phyloP scores from a whole-genome alignment of 106 monocot species.

The Amphibolis antarctica region DNA sequence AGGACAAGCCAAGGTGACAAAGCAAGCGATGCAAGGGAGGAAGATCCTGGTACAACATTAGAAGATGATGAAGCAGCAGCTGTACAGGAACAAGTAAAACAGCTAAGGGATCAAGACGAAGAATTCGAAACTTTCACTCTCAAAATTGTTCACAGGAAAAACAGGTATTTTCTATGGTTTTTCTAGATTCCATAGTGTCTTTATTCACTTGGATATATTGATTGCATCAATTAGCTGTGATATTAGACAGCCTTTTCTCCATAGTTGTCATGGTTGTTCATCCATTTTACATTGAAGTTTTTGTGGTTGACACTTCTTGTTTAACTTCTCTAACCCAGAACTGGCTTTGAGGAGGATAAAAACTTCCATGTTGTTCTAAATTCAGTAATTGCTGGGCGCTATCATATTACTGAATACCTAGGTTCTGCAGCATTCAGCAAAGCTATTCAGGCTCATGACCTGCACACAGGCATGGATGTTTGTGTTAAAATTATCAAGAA shows the following conservation, averaged over 20 bases:
- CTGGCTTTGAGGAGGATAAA: constrained; percentile 99
- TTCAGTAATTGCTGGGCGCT: constrained; percentile 95
- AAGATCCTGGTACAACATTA: constrained; percentile 36
- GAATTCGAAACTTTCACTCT: constrained; percentile 98
- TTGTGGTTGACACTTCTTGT: neutral
- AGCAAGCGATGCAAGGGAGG: constrained; percentile 38
- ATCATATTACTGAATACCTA: constrained; percentile 94
- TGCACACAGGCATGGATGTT: constrained; percentile 97
- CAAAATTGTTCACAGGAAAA: constrained; percentile 97
- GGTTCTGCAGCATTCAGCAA: constrained; percentile 99
- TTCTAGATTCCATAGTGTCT: neutral
- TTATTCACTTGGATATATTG: too few relatives aligned
- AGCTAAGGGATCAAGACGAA: constrained; percentile 87
- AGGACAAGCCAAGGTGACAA: constrained; percentile 32
- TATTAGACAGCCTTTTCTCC: too few relatives aligned
- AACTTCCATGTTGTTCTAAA: constrained; percentile 98
- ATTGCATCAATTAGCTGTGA: too few relatives aligned
- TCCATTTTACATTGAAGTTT: too few relatives aligned
- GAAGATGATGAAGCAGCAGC: constrained; percentile 97
- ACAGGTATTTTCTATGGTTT: constrained; percentile 39
- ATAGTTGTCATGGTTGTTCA: too few relatives aligned
- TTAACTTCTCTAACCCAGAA: constrained; percentile 30
- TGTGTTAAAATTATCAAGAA: constrained; percentile 99
- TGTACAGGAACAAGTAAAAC: constrained; percentile 79
- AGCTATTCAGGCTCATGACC: constrained; percentile 97